Base-by-base conservation (phyloP, 305 asterid species). In the Fraxinus albicans region DNA sequence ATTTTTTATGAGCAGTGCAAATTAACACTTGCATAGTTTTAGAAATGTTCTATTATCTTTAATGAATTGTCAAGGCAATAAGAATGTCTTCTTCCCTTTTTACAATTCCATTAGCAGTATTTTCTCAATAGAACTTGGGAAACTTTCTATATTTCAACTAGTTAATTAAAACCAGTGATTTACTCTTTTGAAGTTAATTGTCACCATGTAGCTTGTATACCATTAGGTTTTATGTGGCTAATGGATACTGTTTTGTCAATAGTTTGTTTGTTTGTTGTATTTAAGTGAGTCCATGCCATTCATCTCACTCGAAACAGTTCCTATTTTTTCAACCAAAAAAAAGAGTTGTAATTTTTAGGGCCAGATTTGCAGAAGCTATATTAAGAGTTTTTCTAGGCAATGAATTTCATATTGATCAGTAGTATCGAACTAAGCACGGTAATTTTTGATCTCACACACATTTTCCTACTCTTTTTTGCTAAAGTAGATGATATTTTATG, bases 251-350 rank as follows among this genome's bases (percentile, higher is more conserved):
- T 65, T 65, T 19, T 73, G 27, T 42, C 7, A 8, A 73, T 27
- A 34, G 23, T 29, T 63, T 72, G 10, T 19, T 9, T 35, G 31
- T 36, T 78, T 50, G 69, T 78, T 72, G 76, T 42, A 73, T 21
- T 82, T 38, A 13, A 47, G 38, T 53, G 60, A 69, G 79, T 67
- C 76, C 77, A 34, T n/a, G 17, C 67, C 65, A 83, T 38, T 78
- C 47, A 63, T 78, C 47, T 83, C 15, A 33, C 67, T 17, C 34
- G 73, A 17, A 63, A 47, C 60, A 29, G 47, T 42, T 21, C 69
- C n/a, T 8, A 15, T 15, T 80, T 70, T 25, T 40, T 67, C 79
- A 75, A 35, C 33, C 34, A 67, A 36, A 8, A 70, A 5, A 42
- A 70, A 47, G 67, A 69, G 38, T 19, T 10, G 19, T 33, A 27